Percentiles rank a stretch among this genome's conserved stretches.
Evolutionary conservation across 805 yeast genomes (phyloP).

Genomic region (Yarrowia alimentaria): DNA sequence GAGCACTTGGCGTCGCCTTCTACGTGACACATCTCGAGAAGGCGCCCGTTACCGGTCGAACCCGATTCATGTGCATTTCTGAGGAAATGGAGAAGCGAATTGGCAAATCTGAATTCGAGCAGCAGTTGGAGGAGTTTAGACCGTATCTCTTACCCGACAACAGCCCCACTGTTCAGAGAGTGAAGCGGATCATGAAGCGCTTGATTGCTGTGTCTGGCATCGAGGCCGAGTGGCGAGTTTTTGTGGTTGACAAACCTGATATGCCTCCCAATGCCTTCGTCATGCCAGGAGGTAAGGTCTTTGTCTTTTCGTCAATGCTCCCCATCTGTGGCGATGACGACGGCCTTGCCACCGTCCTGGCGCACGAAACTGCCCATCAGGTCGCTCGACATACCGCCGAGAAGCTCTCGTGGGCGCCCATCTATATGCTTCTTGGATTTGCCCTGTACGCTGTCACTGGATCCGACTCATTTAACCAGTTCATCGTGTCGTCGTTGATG

Average conservation of each 20-base stretch:
- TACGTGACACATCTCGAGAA: slow-evolving; percentile 60
- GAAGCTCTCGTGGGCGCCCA: slow-evolving; percentile 71
- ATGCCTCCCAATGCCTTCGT: slow-evolving; percentile 97
- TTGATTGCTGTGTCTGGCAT: slow-evolving; percentile 47
- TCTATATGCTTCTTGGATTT: slow-evolving; percentile 56
- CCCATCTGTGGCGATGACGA: slow-evolving; percentile 79
- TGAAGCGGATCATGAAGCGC: slow-evolving; percentile 60
- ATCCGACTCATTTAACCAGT: slow-evolving; percentile 49
- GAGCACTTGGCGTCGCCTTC: slow-evolving; percentile 37
- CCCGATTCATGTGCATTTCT: slow-evolving; percentile 69
- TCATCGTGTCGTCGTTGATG: slow-evolving; percentile 55
- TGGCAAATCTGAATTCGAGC: slow-evolving; percentile 64
- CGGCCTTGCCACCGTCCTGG: slow-evolving; percentile 90
- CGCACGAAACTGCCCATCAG: slow-evolving; percentile 94
- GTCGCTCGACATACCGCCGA: slow-evolving; percentile 90
- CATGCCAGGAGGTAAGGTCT: slow-evolving; percentile 93
- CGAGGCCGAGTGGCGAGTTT: slow-evolving; percentile 66
- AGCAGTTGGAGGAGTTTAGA: slow-evolving; percentile 55
- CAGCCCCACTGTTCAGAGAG: slow-evolving; percentile 59
- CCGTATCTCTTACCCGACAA: slow-evolving; percentile 55
- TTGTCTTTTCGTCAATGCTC: slow-evolving; percentile 76
- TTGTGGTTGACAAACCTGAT: slow-evolving; percentile 66
- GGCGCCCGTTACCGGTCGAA: slow-evolving; percentile 78
- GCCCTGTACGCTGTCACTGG: slow-evolving; percentile 63
- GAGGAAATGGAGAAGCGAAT: slow-evolving; percentile 58